Evolutionary conservation across 2,329 filamentous ascomycete genomes (phyloP).

Genomic region (Cladosporium oxysporum): DNA sequence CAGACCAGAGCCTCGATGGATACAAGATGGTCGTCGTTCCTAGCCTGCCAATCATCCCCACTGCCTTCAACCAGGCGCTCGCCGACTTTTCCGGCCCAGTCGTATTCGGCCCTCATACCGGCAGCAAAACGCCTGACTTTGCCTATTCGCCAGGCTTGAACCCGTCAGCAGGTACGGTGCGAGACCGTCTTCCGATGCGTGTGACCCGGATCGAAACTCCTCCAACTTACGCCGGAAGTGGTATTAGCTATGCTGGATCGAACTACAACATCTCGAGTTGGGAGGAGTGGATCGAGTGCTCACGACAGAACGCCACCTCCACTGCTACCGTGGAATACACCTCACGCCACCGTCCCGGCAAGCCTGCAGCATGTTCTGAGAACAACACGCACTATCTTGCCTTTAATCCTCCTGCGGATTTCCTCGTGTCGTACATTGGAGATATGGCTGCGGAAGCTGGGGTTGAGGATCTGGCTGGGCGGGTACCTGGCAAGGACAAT

Average conservation of each 20-base stretch:
- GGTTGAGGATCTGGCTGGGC: constrained; percentile 24
- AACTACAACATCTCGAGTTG: constrained; percentile 27
- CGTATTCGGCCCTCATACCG: constrained; percentile 27
- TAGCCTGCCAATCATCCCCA: constrained; percentile 28
- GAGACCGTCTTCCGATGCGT: constrained; percentile 24
- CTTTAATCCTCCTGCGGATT: constrained; percentile 27
- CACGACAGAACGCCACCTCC: constrained; percentile 22
- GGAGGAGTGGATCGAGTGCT: constrained; percentile 28
- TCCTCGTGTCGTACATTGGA: constrained; percentile 27
- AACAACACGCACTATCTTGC: constrained; percentile 27
- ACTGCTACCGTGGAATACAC: constrained; percentile 25
- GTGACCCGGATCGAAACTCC: constrained; percentile 29
- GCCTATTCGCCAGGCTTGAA: constrained; percentile 26
- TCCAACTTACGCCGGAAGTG: constrained; percentile 26
- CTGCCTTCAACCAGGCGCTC: constrained; percentile 23
- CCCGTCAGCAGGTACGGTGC: constrained; percentile 24
- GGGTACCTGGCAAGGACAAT: constrained; percentile 22
- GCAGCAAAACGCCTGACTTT: constrained; percentile 26
- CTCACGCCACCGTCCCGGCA: constrained; percentile 25
- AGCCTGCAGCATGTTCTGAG: constrained; percentile 27
- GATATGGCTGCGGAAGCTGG: constrained; percentile 25
- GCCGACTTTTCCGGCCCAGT: constrained; percentile 23
- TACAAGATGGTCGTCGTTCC: constrained; percentile 30
- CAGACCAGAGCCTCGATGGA: constrained; percentile 24
- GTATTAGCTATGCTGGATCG: constrained; percentile 24